These are phyloP conservation scores for Meyerozyma guilliermondii DNA, from an alignment of 1,139 yeast genomes.

Conservation along the genomic window DNA sequence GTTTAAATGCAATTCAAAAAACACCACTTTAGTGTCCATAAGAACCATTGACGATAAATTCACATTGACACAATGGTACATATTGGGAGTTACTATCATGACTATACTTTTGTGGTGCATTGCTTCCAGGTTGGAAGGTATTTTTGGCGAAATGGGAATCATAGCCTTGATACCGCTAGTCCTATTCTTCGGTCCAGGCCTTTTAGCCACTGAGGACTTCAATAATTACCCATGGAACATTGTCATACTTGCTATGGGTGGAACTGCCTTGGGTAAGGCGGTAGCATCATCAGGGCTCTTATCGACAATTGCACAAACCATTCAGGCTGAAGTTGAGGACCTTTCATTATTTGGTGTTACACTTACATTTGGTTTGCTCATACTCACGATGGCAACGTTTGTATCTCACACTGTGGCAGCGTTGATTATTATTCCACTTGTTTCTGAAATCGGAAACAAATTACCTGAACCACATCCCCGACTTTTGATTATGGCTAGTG, in stretches of 20 bases:
- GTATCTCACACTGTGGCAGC: conserved; percentile 79
- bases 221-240: conserved; percentile 76
- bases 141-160: conserved; percentile 69
- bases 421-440: conserved; percentile 63
- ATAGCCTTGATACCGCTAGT: conserved; percentile 64
- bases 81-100: conserved; percentile 43
- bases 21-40: conserved; percentile 43
- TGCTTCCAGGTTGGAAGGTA: conserved; percentile 48
- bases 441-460: conserved; percentile 60
- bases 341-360: conserved; percentile 57
- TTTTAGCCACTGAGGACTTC: conserved; percentile 59
- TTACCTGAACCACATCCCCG: conserved; percentile 54
- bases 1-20: conserved; percentile 43
- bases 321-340: conserved; percentile 51
- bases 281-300: conserved; percentile 68
- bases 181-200: conserved; percentile 65
- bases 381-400: conserved; percentile 66
- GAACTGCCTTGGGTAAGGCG: conserved; percentile 70
- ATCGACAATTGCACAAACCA: conserved; percentile 54
- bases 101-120: conserved; percentile 74
- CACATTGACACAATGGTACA: conserved; percentile 59
- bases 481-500: conserved; percentile 61
- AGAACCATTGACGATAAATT: conserved; percentile 58
- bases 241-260: conserved; percentile 75
- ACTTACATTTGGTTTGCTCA: conserved; percentile 61